Evolutionary conservation across 2,329 filamentous ascomycete species (phyloP), one percentile per base, ranked within the genome.

Genomic region (Botrytis pseudocinerea): DNA sequence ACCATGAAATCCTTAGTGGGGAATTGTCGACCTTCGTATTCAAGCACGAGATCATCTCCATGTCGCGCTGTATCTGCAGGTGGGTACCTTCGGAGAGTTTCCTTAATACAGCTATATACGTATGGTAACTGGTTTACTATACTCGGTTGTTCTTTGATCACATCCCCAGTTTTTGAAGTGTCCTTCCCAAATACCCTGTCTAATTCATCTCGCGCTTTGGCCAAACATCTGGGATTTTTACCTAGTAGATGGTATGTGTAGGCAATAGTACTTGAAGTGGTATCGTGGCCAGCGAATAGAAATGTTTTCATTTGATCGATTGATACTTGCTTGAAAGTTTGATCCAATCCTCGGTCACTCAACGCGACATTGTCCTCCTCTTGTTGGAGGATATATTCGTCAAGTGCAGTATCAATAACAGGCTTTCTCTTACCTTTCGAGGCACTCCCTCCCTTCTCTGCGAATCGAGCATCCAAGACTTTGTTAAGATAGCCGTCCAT

Each of bases 251-350:
- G 73, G 59, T 76, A 77, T 16, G 64, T 73, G 44, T 77, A 77
- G 10, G 48, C 59, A 10, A 78, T 73, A n/a, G 75, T 77, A 28
- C 74, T 74, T 16, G 75, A 73, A n/a, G 76, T 77, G 5, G 76
- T 77, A 42, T 78, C 78, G 48, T 79, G 76, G 1, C 78, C 77
- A 6, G 75, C 76, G 61, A 78, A 77, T 18, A 78, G 68, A 40
- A 78, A 77, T 1, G 74, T 48, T 18, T 75, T 74, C 32, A 78
- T 76, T 40, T 77, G 75, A 25, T 73, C 68, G 8, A 64, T 75
- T 5, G 76, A 74, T 25, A 72, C 75, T 57, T 73, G 72, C 42
- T 75, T 76, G 72, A 76, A 78, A 18, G 28, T 32, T 51, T 68
- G 46, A 54, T 78, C 76, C 61, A 78, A 32, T 48, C 75, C 75